These are phyloP conservation scores for Aspergillus tubingensis DNA, from an alignment of 2,329 filamentous ascomycete species.

Conservation along the genomic window DNA sequence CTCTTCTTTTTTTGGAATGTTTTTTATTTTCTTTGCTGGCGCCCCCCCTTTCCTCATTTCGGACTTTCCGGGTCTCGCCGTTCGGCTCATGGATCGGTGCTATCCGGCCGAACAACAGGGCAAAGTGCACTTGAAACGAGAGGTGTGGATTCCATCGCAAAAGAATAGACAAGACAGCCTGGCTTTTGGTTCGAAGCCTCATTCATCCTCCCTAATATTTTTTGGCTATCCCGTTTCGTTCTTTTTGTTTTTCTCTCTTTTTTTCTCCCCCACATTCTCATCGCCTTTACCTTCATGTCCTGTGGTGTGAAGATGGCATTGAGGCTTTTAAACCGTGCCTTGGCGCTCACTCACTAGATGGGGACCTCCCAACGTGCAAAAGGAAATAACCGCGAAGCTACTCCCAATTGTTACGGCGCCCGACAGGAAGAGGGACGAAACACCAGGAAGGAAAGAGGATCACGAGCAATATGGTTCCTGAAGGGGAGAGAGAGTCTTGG, in stretches of 20 bases:
- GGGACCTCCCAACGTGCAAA: too few relatives aligned
- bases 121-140: not conserved
- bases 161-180: not conserved
- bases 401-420: too few relatives aligned
- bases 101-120: not conserved
- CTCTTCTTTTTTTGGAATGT: too few relatives aligned
- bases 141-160: not conserved
- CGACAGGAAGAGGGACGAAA: not conserved
- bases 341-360: too few relatives aligned
- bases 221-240: not conserved
- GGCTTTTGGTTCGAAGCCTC: not conserved
- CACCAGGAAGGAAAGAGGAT: not conserved
- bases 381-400: too few relatives aligned
- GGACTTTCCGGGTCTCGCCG: conserved; percentile 1
- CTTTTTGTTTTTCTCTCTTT: too few relatives aligned
- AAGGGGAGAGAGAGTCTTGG: not conserved
- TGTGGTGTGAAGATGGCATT: too few relatives aligned
- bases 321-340: too few relatives aligned
- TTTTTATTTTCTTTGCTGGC: not conserved
- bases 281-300: too few relatives aligned
- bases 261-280: too few relatives aligned
- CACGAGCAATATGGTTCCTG: not conserved
- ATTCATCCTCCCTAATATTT: not conserved
- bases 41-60: not conserved
- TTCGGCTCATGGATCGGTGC: not conserved